Base-by-base conservation (phyloP, 257 asterid species). In the Jacaranda mimosifolia region DNA sequence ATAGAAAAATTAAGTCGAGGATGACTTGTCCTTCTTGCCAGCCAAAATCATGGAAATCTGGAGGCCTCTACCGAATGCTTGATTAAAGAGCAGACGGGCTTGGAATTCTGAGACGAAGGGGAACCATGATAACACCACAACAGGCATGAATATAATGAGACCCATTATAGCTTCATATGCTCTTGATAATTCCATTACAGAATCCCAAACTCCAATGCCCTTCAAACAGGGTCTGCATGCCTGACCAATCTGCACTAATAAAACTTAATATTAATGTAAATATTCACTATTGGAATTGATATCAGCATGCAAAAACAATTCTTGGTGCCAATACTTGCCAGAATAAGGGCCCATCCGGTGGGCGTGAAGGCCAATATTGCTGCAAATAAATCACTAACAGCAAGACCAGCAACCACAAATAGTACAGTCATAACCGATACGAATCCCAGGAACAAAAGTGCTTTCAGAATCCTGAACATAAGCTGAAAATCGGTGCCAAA, bases 401-500 rank as follows among this genome's bases (percentile, higher is more conserved):
- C 86, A 48, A 96, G 98, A 48, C 81, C 81, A 56, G 91, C 80
- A 63, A 96, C 98, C 40, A 90, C 97, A 68, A 96, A 96, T 51
- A 96, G 80, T 66, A 93, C 97, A 0, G 97, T 90, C 99, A 96
- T 93, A 42, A 96, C 97, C 6, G 98, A 93, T 59, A 89, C 78
- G 21, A 93, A 96, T 59, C 96, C 99, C 13, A 96, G 96, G 88
- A 91, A 96, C 82, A 96, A 57, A 72, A 93, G 97, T 21, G 96
- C 98, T 88, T 96, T 96, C 38, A 96, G 85, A 80, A 96, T 88
- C 92, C 99, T 87, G 89, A 92, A 93, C 99, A 92, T 96, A 36
- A 96, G 98, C 89, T 96, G 99, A 79, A 96, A 93, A 82, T 93
- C 98, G 2, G 98, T 93, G 38, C 99, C 96, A 68, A 93, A 96